Base-by-base conservation (phyloP, 306 rosid species). In the Vigna trinervia region DNA sequence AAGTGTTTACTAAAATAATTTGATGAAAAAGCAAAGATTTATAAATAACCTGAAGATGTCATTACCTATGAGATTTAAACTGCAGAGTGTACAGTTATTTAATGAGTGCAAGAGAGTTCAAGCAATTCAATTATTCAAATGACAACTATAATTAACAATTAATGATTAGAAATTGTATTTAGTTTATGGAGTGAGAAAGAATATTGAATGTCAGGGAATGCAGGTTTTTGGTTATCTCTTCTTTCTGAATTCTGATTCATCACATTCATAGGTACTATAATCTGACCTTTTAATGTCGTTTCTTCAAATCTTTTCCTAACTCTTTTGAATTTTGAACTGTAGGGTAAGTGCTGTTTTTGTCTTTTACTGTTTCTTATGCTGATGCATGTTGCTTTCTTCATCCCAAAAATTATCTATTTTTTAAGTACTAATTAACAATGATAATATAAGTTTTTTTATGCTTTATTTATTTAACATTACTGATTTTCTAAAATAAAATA, bases 111-210 rank as follows among this genome's bases (percentile, higher is more conserved):
- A 17, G 69, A 38, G 17, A 41, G 36, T 22, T 67, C 53, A 66
- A 43, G 43, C 36, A 3, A 65, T 58, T 68, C 23, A 65, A 56
- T 23, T 5, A 72, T 58, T 68, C 23, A 72, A 56, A 23, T 72
- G 10, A 0, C 1, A 60, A 30, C 26, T 45, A 15, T 8, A 53
- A 74, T 82, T 60, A 63, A 80, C 41, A 67, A 69, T 47, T 58
- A 78, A 83, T 79, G 80, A 86, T 79, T 76, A 80, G 65, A 57
- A 69, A 64, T 71, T 72, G 69, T 78, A 80, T 74, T 45, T 72
- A 77, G 60, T 59, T 73, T 82, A 83, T 69, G 60, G 62, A 32
- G 8, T 32, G 13, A 12, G 68, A 5, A 51, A 50, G 74, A 82
- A 66, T 48, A 73, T 73, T 63, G 53, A 36, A 39, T 66, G 76